Evolutionary conservation across 306 rosid species (phyloP).

Genomic region (Vigna unguiculata): DNA sequence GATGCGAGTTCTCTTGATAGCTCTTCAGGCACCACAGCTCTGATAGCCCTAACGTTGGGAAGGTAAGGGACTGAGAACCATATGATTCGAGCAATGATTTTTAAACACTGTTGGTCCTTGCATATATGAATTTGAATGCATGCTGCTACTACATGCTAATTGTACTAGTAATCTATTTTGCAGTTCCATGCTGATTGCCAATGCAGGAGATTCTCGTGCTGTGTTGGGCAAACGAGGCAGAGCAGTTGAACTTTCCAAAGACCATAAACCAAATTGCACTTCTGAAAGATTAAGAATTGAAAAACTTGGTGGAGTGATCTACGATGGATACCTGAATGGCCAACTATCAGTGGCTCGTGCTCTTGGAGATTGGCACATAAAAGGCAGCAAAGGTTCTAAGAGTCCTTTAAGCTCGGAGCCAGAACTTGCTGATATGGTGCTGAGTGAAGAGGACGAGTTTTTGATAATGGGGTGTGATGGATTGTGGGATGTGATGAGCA

Average conservation of each 20-base stretch:
- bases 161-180: slow-evolving; percentile 27
- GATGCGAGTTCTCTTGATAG: slow-evolving; percentile 63
- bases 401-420: slow-evolving; percentile 75
- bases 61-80: slow-evolving; percentile 51
- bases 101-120: neutral
- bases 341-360: slow-evolving; percentile 77
- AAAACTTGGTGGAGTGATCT: slow-evolving; percentile 72
- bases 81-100: neutral
- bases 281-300: slow-evolving; percentile 77
- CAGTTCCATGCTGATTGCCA: slow-evolving; percentile 67
- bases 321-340: slow-evolving; percentile 78
- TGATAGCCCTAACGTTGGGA: slow-evolving; percentile 57
- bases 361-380: slow-evolving; percentile 82
- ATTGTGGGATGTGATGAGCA: slow-evolving; percentile 84
- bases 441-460: slow-evolving; percentile 72
- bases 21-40: slow-evolving; percentile 70
- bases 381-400: slow-evolving; percentile 65
- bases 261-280: slow-evolving; percentile 77
- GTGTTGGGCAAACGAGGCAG: slow-evolving; percentile 71
- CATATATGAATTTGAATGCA: neutral
- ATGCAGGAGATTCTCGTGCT: slow-evolving; percentile 77
- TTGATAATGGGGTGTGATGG: slow-evolving; percentile 79
- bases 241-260: slow-evolving; percentile 74
- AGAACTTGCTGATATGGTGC: slow-evolving; percentile 59
- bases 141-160: neutral